Evolutionary conservation across 768 basidiomycete genomes (phyloP).

Genomic region (Kwoniella sp.): DNA sequence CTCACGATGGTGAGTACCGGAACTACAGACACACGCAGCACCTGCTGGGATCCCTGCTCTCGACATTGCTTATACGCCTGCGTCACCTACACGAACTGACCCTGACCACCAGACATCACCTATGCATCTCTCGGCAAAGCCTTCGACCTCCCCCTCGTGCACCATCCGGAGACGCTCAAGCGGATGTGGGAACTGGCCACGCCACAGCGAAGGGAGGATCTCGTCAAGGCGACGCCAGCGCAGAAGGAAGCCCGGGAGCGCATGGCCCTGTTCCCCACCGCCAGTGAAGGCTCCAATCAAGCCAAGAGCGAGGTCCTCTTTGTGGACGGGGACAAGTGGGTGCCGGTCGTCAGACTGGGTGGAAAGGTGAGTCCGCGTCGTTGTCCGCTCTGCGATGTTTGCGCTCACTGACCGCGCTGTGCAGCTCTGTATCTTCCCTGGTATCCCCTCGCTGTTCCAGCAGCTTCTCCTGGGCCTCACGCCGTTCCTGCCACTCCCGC

Average conservation of each 20-base stretch:
- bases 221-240: slow-evolving; percentile 64
- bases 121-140: slow-evolving; percentile 82
- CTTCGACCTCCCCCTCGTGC: slow-evolving; percentile 63
- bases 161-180: slow-evolving; percentile 71
- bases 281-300: slow-evolving; percentile 9
- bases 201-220: slow-evolving; percentile 55
- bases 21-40: no score
- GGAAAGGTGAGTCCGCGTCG: slow-evolving; percentile 56
- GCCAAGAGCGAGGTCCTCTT: slow-evolving; percentile 64
- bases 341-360: slow-evolving; percentile 81
- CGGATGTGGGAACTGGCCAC: slow-evolving; percentile 62
- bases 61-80: not conserved
- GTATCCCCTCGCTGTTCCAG: slow-evolving; percentile 79
- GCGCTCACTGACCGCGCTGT: not conserved
- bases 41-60: not conserved
- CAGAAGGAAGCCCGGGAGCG: slow-evolving; percentile 71
- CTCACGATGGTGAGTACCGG: slow-evolving; percentile 68
- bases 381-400: not conserved
- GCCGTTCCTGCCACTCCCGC: slow-evolving; percentile 74
- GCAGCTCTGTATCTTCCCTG: slow-evolving; percentile 78
- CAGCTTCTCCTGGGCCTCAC: slow-evolving; percentile 70
- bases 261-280: slow-evolving; percentile 81
- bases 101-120: slow-evolving; percentile 62
- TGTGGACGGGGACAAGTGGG: slow-evolving; percentile 76
- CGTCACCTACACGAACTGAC: not conserved